Evolutionary conservation across 768 basidiomycete genomes (phyloP).

Genomic region (Hypholoma fasciculare): DNA sequence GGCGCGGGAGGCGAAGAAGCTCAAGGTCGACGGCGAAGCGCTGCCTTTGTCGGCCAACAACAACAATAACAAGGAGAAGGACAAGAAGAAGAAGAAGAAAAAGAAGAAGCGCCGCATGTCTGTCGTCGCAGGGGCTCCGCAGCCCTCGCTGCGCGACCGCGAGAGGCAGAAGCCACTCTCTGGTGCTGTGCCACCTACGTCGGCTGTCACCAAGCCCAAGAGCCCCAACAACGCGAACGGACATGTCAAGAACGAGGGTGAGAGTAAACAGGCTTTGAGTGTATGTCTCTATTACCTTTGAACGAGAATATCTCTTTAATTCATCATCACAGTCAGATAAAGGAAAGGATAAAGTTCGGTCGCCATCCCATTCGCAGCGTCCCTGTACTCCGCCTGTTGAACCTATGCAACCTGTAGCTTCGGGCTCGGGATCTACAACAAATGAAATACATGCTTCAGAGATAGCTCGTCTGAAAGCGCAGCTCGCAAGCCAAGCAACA

Average conservation of each 20-base stretch:
- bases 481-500: conserved; percentile 39
- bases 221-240: not conserved
- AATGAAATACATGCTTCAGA: conserved; percentile 13
- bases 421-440: conserved; percentile 12
- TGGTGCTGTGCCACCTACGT: conserved; percentile 5
- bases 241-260: conserved; percentile 7
- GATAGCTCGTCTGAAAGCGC: conserved; percentile 42
- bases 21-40: conserved; percentile 24
- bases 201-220: not conserved
- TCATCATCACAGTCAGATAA: conserved; percentile 30
- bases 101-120: conserved; percentile 24
- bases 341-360: conserved; percentile 38
- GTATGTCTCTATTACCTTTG: conserved; percentile 14
- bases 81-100: conserved; percentile 35
- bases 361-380: conserved; percentile 17
- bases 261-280: conserved; percentile 10
- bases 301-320: not conserved
- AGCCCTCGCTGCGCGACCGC: conserved; percentile 8
- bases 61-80: conserved; percentile 36
- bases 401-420: conserved; percentile 6
- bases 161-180: conserved; percentile 2
- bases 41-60: conserved; percentile 12
- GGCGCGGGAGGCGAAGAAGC: conserved; percentile 29
- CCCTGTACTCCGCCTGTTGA: conserved; percentile 2
- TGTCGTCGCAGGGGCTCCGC: conserved; percentile 25